Evolutionary conservation across 768 basidiomycete genomes (phyloP).

Genomic region (Tylopilus sp.): DNA sequence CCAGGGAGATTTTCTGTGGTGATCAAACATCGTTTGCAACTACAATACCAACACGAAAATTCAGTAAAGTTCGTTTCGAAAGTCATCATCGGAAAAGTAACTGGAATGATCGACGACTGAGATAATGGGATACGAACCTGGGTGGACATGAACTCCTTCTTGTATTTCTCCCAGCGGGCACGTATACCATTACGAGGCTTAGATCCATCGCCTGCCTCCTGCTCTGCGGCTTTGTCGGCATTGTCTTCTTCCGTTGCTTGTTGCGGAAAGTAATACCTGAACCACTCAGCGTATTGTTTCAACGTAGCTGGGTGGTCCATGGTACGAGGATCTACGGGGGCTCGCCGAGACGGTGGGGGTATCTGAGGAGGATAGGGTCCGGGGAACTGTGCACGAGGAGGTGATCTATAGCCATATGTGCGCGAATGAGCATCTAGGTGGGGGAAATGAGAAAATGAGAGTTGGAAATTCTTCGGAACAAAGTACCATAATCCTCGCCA

Average conservation of each 20-base stretch:
- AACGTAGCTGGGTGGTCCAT: slow-evolving; percentile 78
- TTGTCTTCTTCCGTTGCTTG: slow-evolving; percentile 80
- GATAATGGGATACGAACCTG: slow-evolving; percentile 65
- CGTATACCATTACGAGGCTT: slow-evolving; percentile 85
- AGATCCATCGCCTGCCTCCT: slow-evolving; percentile 76
- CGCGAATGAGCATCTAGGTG: slow-evolving; percentile 62
- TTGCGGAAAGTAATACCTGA: slow-evolving; percentile 69
- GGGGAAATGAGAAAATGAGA: slow-evolving; percentile 8
- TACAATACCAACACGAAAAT: slow-evolving; percentile 46
- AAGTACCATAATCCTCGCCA: slow-evolving; percentile 76
- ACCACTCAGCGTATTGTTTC: slow-evolving; percentile 89
- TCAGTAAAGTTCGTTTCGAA: slow-evolving; percentile 20
- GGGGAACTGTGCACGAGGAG: slow-evolving; percentile 54
- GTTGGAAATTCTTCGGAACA: background rate
- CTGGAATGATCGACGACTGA: slow-evolving; percentile 6
- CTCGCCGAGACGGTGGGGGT: slow-evolving; percentile 50
- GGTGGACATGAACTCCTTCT: slow-evolving; percentile 81
- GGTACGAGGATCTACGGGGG: slow-evolving; percentile 76
- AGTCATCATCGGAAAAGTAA: slow-evolving; percentile 12
- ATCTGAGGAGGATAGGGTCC: slow-evolving; percentile 38
- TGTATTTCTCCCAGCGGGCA: slow-evolving; percentile 88
- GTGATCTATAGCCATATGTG: slow-evolving; percentile 58
- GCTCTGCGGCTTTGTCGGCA: slow-evolving; percentile 79
- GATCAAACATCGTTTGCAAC: slow-evolving; percentile 95
- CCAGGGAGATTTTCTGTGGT: slow-evolving; percentile 95